Evolutionary conservation across 306 rosid species (phyloP), one percentile per base, ranked within the genome.

Genomic region (Medicago lupulina): DNA sequence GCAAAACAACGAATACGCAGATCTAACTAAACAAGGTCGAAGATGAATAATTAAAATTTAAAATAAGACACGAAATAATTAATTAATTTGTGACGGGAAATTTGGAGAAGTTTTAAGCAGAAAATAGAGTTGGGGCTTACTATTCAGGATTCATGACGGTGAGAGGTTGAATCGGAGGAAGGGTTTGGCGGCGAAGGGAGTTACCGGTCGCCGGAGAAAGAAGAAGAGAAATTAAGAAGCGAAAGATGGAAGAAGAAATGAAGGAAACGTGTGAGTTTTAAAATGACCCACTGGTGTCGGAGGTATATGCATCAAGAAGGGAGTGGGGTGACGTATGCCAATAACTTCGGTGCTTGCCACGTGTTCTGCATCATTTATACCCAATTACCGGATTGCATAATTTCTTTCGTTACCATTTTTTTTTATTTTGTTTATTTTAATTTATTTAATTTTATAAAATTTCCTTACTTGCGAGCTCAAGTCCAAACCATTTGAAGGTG

Each of bases 111-210:
- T 77, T 51, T 28, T 28, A 79, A 71, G 79, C 23, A 40, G 36
- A 7, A 12, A 59, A 19, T 7, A 58, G 58, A 73, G 76, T 75
- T 79, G 11, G 74, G 65, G 85, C 98, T 83, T 83, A 95, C 98
- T 95, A 95, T 84, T 95, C 98, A 76, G 98, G 97, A 87, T 89
- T 95, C 98, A 95, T 95, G 90, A 81, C 65, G 73, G 61, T 2
- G 74, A 13, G 71, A 65, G 78, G 82, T 31, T 31, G 69, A 89
- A 77, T 73, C 82, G 50, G 21, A 7, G 12, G 1, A 14, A 50
- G 50, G 51, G 57, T 14, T 73, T 9, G 25, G 80, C 85, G 89
- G 86, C 81, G 84, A 85, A 71, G 66, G 17, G 31, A 65, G 47
- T 28, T 50, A 65, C 43, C 36, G 80, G 43, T 84, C 76, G 85